phyloP scores from a whole-genome alignment of 768 basidiomycete genomes.

The Lyophyllum semitale region DNA sequence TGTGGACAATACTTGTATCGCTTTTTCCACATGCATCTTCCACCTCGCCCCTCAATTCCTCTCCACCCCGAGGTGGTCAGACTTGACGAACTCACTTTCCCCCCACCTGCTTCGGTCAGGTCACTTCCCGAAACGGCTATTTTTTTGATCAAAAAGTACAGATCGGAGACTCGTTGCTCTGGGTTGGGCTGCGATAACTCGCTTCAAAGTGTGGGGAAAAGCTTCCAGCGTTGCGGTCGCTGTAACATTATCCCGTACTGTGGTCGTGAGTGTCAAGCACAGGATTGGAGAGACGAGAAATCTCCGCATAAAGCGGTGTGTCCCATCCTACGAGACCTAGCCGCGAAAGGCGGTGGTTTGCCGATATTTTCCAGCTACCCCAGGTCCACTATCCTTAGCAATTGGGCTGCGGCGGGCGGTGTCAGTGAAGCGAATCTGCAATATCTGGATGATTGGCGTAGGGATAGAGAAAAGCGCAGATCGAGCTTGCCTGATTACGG shows the following conservation, averaged over 20 bases:
- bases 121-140: not conserved
- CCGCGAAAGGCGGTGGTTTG: not conserved
- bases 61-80: constrained; percentile 3
- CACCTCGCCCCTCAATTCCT: constrained; percentile 11
- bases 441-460: constrained; percentile 2
- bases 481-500: constrained; percentile 10
- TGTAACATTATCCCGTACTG: constrained; percentile 7
- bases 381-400: not conserved
- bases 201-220: constrained; percentile 8
- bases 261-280: constrained; percentile 8
- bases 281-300: constrained; percentile 8
- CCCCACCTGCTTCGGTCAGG: constrained; percentile 3
- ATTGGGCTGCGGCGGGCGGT: constrained; percentile 8
- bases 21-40: constrained; percentile 13
- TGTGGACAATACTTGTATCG: constrained; percentile 12
- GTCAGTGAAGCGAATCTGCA: constrained; percentile 9
- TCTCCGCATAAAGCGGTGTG: constrained; percentile 2
- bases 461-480: not conserved
- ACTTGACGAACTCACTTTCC: constrained; percentile 6
- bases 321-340: constrained; percentile 8
- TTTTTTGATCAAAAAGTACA: not conserved
- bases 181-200: constrained; percentile 9
- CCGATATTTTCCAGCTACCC: not conserved
- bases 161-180: constrained; percentile 6
- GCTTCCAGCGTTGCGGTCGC: not conserved